Base-by-base conservation (phyloP, 108 stramenopile species). In the Fragilariopsis cylindrus region DNA sequence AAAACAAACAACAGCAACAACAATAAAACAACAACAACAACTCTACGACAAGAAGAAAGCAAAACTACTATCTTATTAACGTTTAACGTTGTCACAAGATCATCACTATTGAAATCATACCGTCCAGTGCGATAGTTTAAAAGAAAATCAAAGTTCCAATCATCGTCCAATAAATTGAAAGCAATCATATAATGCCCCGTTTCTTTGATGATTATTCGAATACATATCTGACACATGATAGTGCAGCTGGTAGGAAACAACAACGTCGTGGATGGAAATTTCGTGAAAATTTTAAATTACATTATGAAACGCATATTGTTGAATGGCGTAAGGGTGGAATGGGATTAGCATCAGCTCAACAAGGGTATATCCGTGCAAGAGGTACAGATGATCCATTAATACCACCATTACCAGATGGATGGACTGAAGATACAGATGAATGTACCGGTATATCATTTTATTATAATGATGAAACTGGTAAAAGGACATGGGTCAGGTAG, bases 191-290 rank as follows among this genome's bases (percentile, higher is more conserved):
- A 54, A 96, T 96, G 95, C 95, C 95, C 40, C 87, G 95, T 13
- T 96, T 96, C 83, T 96, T 92, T 81, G 95, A 96, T 77, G 95
- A 96, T 74, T 96, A 96, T 69, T 89, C 88, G 72, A 92, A 91
- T 76, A 92, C 92, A 21, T 96, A 92, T 74, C 79, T 96, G 70
- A 96, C 95, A 6, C 95, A 96, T 71, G 95, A 96, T 75, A 85
- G 83, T 72, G 87, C 92, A 6, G 95, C 95, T 7, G 95, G 95
- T 6, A 76, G 94, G 41, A 96, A 96, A 65, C 95, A 96, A 70
- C 95, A 96, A 75, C 85, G 95, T 45, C 89, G 95, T 11, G 95
- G 95, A 40, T 96, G 95, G 95, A 96, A 96, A 55, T 96, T 96
- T 74, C 83, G 95, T 3, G 95, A 96, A 69, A 96, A 96, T 71